Conservation (phyloP, 2,329 filamentous ascomycete genomes). For the Falciphora oryzae region DNA sequence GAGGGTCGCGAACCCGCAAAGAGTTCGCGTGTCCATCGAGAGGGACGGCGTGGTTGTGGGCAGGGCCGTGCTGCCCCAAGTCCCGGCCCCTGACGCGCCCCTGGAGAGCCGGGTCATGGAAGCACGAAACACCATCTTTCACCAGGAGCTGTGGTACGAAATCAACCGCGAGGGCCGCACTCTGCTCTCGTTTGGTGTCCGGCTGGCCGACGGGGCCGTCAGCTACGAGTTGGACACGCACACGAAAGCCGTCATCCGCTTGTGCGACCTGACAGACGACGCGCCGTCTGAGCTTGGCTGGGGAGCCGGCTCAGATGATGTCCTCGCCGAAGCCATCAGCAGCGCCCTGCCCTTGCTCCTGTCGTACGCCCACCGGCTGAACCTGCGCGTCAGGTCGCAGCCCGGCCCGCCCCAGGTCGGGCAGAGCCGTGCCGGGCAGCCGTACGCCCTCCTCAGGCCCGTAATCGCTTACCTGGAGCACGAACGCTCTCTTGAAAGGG, state of each 20-base stretch:
- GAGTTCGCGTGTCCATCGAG: constrained; percentile 63
- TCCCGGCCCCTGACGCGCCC: constrained; percentile 49
- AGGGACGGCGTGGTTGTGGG: constrained; percentile 54
- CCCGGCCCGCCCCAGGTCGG: constrained; percentile 35
- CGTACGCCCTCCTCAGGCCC: constrained; percentile 45
- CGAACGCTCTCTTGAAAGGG: constrained; percentile 32
- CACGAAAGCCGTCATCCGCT: constrained; percentile 59
- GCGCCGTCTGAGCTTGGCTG: constrained; percentile 11
- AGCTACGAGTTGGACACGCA: constrained; percentile 46
- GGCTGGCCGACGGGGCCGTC: constrained; percentile 52
- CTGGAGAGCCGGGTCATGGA: constrained; percentile 66
- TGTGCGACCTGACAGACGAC: constrained; percentile 54
- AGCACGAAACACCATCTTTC: constrained; percentile 72
- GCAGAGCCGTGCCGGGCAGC: constrained; percentile 32
- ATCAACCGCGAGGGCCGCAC: constrained; percentile 74
- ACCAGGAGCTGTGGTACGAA: constrained; percentile 87
- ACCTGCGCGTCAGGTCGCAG: constrained; percentile 61
- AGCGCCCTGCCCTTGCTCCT: constrained; percentile 71
- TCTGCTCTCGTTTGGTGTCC: constrained; percentile 65
- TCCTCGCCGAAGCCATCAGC: constrained; percentile 59
- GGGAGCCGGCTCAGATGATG: constrained; percentile 30
- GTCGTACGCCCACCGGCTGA: constrained; percentile 68
- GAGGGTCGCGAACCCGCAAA: constrained; percentile 44
- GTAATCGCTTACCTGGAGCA: constrained; percentile 44
- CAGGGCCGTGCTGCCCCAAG: constrained; percentile 43